phyloP scores from a whole-genome alignment of 2,329 filamentous ascomycete genomes.

The Tympanopsis confertula region DNA sequence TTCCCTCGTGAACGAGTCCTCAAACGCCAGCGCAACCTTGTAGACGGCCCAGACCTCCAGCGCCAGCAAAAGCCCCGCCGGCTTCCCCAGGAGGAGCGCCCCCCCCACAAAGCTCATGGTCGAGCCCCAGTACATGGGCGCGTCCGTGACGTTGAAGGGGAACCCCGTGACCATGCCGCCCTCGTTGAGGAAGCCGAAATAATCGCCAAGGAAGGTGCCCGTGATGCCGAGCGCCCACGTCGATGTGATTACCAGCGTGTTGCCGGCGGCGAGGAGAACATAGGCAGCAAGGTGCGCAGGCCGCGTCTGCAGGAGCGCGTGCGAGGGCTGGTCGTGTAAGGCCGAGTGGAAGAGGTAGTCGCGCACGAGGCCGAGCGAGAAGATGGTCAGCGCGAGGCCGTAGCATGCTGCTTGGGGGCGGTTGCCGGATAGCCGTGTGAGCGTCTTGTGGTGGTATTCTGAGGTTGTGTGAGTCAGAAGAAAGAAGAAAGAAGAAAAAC shows the following conservation, averaged over 20 bases:
- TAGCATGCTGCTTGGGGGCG: slow-evolving; percentile 77
- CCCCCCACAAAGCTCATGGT: slow-evolving; percentile 86
- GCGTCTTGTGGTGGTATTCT: slow-evolving; percentile 86
- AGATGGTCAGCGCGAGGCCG: slow-evolving; percentile 76
- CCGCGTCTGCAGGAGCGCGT: slow-evolving; percentile 57
- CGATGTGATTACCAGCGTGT: slow-evolving; percentile 73
- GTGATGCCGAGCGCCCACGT: slow-evolving; percentile 90
- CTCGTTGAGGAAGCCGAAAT: slow-evolving; percentile 97
- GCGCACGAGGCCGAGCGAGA: slow-evolving; percentile 78
- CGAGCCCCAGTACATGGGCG: slow-evolving; percentile 94
- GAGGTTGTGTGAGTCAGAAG: slow-evolving; percentile 8
- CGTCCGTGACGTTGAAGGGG: slow-evolving; percentile 81
- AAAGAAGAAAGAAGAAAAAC: slow-evolving; percentile 6
- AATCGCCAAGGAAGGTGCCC: slow-evolving; percentile 93
- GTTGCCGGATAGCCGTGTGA: slow-evolving; percentile 78
- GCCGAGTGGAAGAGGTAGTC: slow-evolving; percentile 81
- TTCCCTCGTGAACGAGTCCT: slow-evolving; percentile 86
- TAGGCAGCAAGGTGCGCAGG: slow-evolving; percentile 53
- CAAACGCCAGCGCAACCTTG: slow-evolving; percentile 67
- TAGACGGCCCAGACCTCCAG: slow-evolving; percentile 68
- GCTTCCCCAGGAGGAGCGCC: slow-evolving; percentile 74
- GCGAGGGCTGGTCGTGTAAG: slow-evolving; percentile 62
- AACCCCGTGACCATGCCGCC: slow-evolving; percentile 77
- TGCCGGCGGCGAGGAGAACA: slow-evolving; percentile 62
- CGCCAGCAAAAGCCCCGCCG: slow-evolving; percentile 71